phyloP scores from a whole-genome alignment of 1,284 basidiomycete genomes.

The Testicularia cyperi region DNA sequence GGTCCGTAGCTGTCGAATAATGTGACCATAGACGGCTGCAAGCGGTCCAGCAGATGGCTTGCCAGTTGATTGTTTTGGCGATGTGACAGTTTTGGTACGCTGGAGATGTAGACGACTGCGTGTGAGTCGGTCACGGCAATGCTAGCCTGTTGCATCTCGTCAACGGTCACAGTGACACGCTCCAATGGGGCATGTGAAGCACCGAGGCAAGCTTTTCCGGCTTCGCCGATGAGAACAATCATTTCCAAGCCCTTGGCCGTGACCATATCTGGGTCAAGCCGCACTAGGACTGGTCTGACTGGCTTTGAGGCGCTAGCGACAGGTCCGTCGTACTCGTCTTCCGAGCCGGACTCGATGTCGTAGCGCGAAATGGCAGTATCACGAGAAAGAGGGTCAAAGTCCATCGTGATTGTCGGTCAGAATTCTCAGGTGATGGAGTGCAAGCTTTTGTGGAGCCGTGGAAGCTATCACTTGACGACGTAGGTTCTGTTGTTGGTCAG shows the following conservation, averaged over 20 bases:
- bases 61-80: conserved; percentile 10
- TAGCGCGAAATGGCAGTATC: conserved; percentile 19
- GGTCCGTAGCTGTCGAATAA: conserved; percentile 27
- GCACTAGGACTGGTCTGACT: no score
- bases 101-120: background rate
- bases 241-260: conserved; percentile 10
- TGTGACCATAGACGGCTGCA: conserved; percentile 15
- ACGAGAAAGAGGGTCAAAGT: conserved; percentile 25
- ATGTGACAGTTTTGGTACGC: background rate
- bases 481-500: no score
- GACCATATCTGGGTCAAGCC: no score
- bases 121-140: conserved; percentile 1
- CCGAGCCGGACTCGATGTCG: conserved; percentile 34
- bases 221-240: conserved; percentile 9
- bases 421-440: no score
- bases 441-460: no score
- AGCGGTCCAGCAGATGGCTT: conserved; percentile 5
- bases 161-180: conserved; percentile 5
- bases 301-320: no score
- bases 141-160: conserved; percentile 11
- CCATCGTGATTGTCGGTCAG: no score
- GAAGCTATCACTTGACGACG: no score
- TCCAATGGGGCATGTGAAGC: conserved; percentile 1
- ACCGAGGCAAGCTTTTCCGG: conserved; percentile 7
- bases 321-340: conserved; percentile 32